phyloP scores from a whole-genome alignment of 2,329 filamentous ascomycete species.

The Emmonsiellopsis sp. region DNA sequence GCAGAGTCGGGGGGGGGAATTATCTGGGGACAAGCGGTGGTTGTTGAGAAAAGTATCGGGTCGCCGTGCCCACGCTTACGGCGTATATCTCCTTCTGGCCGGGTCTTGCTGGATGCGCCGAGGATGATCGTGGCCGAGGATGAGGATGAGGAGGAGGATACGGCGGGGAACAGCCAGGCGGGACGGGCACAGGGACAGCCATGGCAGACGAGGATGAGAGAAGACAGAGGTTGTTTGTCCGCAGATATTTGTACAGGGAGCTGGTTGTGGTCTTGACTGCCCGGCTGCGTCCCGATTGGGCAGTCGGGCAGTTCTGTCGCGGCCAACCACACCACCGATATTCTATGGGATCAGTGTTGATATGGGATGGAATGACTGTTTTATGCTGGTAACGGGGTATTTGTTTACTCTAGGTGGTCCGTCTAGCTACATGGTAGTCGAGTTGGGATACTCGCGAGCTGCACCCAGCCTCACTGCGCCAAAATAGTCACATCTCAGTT shows the following conservation, averaged over 20 bases:
- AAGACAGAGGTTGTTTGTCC: too few relatives aligned
- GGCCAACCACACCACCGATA: not conserved
- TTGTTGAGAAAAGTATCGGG: slow-evolving; percentile 3
- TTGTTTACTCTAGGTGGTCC: not conserved
- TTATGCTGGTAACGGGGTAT: not conserved
- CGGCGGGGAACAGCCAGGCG: too few relatives aligned
- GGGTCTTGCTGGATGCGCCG: slow-evolving; percentile 14
- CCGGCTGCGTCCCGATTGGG: not conserved
- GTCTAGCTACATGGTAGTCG: not conserved
- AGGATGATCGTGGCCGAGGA: slow-evolving; percentile 9
- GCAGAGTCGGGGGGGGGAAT: not conserved
- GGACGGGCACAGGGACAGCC: too few relatives aligned
- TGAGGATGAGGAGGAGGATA: not conserved
- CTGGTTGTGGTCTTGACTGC: too few relatives aligned
- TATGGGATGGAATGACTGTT: not conserved
- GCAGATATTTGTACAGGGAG: too few relatives aligned
- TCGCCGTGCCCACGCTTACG: slow-evolving; percentile 34
- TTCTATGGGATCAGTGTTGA: not conserved
- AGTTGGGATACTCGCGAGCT: not conserved
- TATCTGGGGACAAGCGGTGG: not conserved
- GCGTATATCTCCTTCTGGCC: slow-evolving; percentile 38
- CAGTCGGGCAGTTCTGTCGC: not conserved
- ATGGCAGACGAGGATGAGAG: too few relatives aligned
- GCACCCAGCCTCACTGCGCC: too few relatives aligned
- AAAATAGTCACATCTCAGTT: too few relatives aligned